These are phyloP conservation scores for Rubroboletus satanas DNA, from an alignment of 768 basidiomycete species.

Conservation along the genomic window DNA sequence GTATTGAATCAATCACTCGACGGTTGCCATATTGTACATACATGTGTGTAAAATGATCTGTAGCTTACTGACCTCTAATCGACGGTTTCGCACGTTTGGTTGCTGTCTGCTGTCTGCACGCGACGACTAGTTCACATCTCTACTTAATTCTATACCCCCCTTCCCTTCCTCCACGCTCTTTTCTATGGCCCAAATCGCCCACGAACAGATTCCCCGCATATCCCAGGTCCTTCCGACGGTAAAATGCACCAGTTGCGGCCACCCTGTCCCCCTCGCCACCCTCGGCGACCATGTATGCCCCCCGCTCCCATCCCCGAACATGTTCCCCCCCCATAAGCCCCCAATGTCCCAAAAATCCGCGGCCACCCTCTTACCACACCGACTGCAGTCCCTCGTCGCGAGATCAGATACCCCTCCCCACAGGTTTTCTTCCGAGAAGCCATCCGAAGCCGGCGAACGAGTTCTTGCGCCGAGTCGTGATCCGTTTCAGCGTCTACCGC, in stretches of 20 bases:
- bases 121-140: conserved; percentile 10
- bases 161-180: conserved; percentile 11
- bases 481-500: conserved; percentile 24
- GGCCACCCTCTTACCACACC: conserved; percentile 46
- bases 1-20: no score
- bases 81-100: not conserved
- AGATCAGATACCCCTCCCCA: conserved; percentile 14
- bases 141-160: conserved; percentile 27
- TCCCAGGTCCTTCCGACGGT: conserved; percentile 78
- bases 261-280: conserved; percentile 64
- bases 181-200: conserved; percentile 25
- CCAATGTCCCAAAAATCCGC: conserved; percentile 39
- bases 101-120: not conserved
- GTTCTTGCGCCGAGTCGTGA: conserved; percentile 19
- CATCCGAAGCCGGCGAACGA: conserved; percentile 1
- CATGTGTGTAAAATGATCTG: conserved; percentile 10
- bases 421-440: conserved; percentile 7
- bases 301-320: conserved; percentile 43
- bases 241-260: conserved; percentile 78
- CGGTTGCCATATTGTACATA: conserved; percentile 15
- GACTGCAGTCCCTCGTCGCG: conserved; percentile 45
- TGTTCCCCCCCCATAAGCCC: conserved; percentile 30
- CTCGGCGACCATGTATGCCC: conserved; percentile 79
- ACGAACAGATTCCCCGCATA: conserved; percentile 21
- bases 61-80: conserved; percentile 13